These are phyloP conservation scores for Penicillium pulvis DNA, from an alignment of 495 filamentous ascomycete genomes.

Conservation along the genomic window DNA sequence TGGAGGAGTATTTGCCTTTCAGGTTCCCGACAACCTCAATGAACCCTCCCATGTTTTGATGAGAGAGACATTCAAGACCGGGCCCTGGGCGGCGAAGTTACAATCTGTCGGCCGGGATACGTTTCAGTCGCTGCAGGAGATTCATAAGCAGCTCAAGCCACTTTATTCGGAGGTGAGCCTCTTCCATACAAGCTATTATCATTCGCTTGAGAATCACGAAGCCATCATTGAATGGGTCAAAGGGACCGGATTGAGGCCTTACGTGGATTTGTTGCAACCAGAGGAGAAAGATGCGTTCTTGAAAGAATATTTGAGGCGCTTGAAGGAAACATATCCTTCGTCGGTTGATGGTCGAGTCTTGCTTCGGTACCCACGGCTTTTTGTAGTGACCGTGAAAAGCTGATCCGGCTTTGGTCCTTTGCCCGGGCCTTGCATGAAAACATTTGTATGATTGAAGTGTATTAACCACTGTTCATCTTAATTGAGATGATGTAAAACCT, in stretches of 20 bases:
- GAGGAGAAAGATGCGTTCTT: constrained; percentile 42
- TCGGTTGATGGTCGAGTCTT: constrained; percentile 47
- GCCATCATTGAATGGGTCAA: constrained; percentile 60
- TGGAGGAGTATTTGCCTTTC: constrained; percentile 54
- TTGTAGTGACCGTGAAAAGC: constrained; percentile 47
- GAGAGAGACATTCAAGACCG: constrained; percentile 42
- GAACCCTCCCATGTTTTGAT: constrained; percentile 53
- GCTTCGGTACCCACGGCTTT: constrained; percentile 48
- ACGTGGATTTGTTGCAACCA: constrained; percentile 40
- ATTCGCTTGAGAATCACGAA: constrained; percentile 45
- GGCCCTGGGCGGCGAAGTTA: constrained; percentile 40
- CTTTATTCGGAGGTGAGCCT: constrained; percentile 42
- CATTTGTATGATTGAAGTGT: background rate
- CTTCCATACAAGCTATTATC: constrained; percentile 56
- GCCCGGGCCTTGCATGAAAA: too few species aligned
- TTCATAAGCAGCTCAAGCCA: constrained; percentile 50
- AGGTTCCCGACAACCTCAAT: constrained; percentile 54
- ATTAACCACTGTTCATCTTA: background rate
- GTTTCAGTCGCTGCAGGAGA: constrained; percentile 45
- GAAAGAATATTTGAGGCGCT: constrained; percentile 38
- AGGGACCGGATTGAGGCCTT: constrained; percentile 55
- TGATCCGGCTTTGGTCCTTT: constrained; percentile 7
- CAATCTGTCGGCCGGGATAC: constrained; percentile 44
- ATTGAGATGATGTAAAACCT: background rate
- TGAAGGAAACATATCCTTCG: constrained; percentile 39